Conservation (phyloP, 2,329 filamentous ascomycete species). For the Stemphylium lycopersici region DNA sequence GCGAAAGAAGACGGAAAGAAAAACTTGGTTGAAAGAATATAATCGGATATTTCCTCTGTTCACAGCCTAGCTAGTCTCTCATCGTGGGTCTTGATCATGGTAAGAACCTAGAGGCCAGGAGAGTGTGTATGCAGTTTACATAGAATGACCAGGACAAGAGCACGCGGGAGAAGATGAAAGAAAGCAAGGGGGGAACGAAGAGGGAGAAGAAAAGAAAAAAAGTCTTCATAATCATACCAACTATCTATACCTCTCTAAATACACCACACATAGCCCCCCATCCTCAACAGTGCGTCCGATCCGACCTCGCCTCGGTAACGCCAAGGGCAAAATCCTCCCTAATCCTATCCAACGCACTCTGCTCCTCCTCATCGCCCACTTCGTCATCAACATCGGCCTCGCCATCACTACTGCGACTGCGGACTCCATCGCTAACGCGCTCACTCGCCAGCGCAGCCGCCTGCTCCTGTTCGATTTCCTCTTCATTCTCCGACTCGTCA, state of each 20-base stretch:
- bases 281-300: neutral
- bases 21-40: too few species aligned
- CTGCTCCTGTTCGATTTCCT: neutral
- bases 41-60: too few species aligned
- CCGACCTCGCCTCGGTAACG: constrained; percentile 11
- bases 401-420: neutral
- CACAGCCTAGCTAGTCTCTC: too few species aligned
- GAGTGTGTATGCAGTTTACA: too few species aligned
- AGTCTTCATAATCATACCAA: neutral
- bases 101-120: too few species aligned
- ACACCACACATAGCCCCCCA: neutral
- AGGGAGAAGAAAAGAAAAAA: neutral
- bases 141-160: too few species aligned
- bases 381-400: constrained; percentile 1
- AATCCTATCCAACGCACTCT: constrained; percentile 21
- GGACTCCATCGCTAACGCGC: neutral
- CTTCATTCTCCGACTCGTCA: constrained; percentile 13
- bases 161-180: too few species aligned
- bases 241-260: too few species aligned
- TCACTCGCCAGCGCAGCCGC: neutral
- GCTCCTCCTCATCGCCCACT: constrained; percentile 14
- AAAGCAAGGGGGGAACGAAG: too few species aligned
- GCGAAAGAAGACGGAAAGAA: too few species aligned
- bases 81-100: too few species aligned
- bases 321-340: constrained; percentile 21